These are phyloP conservation scores for Xylaria grammica DNA, from an alignment of 495 filamentous ascomycete species.

Conservation along the genomic window DNA sequence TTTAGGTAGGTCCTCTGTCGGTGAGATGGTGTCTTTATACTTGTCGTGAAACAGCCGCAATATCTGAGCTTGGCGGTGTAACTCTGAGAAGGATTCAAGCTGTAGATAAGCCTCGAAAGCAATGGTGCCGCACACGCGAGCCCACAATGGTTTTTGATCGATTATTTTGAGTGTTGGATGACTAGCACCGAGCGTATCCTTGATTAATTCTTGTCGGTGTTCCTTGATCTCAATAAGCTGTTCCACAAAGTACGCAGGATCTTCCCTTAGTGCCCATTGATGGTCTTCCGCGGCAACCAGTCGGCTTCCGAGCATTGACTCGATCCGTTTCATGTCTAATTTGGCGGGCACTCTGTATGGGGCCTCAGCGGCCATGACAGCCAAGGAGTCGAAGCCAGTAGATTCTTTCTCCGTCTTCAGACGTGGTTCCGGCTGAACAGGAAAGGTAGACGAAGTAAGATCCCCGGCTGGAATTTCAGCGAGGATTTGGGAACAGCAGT, in stretches of 20 bases:
- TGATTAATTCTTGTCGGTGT: too few species aligned
- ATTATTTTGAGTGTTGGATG: too few species aligned
- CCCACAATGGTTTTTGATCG: too few species aligned
- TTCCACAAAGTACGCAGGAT: slow-evolving; percentile 60
- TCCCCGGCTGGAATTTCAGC: slow-evolving; percentile 42
- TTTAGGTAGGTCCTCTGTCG: slow-evolving; percentile 38
- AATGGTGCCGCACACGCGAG: too few species aligned
- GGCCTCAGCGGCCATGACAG: slow-evolving; percentile 50
- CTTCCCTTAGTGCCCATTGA: slow-evolving; percentile 60
- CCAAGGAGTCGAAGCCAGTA: slow-evolving; percentile 26
- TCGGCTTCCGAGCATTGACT: slow-evolving; percentile 47
- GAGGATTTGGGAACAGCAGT: slow-evolving; percentile 51
- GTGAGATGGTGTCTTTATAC: slow-evolving; percentile 40
- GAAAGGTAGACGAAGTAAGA: slow-evolving; percentile 28
- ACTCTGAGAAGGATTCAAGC: too few species aligned
- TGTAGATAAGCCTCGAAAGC: too few species aligned
- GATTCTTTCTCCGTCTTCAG: slow-evolving; percentile 35
- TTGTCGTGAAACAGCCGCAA: too few species aligned
- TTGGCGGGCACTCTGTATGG: slow-evolving; percentile 53
- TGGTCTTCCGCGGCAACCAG: slow-evolving; percentile 54
- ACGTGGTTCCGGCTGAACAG: slow-evolving; percentile 43
- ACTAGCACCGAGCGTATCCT: too few species aligned
- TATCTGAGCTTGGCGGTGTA: too few species aligned
- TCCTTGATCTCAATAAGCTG: too few species aligned
- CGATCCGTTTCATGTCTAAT: slow-evolving; percentile 51